These are phyloP conservation scores for Yamadazyma sp. DNA, from an alignment of 1,139 yeast genomes.

Conservation along the genomic window DNA sequence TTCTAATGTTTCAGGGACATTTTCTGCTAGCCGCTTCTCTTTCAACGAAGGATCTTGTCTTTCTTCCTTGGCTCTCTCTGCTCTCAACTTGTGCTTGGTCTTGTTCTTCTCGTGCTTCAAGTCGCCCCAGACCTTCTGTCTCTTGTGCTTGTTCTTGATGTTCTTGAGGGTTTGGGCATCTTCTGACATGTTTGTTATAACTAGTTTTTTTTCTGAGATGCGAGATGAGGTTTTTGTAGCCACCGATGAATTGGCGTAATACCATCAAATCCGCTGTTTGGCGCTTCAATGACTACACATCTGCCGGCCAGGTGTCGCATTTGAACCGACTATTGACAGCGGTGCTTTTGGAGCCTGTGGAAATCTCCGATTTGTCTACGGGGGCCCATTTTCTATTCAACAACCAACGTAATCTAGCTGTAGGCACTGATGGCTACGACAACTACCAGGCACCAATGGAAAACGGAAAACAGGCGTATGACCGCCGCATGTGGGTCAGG, in stretches of 20 bases:
- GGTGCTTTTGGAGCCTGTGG: background rate
- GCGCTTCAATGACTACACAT: conserved; percentile 14
- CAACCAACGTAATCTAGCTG: conserved; percentile 44
- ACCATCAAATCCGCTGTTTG: conserved; percentile 10
- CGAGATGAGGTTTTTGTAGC: conserved; percentile 8
- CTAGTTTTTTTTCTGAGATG: conserved; percentile 4
- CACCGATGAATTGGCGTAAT: conserved; percentile 10
- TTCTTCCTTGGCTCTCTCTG: conserved; percentile 81
- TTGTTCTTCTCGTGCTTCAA: conserved; percentile 75
- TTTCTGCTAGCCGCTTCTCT: conserved; percentile 74
- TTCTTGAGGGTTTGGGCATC: conserved; percentile 33
- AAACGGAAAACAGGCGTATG: conserved; percentile 32
- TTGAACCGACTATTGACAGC: conserved; percentile 7
- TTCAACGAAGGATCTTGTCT: conserved; percentile 76
- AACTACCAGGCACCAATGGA: conserved; percentile 68
- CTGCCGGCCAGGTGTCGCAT: conserved; percentile 9
- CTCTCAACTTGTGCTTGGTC: conserved; percentile 72
- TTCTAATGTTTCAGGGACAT: conserved; percentile 87
- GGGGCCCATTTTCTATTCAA: conserved; percentile 73
- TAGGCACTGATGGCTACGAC: conserved; percentile 81
- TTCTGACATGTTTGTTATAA: conserved; percentile 12
- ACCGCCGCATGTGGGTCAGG: conserved; percentile 78
- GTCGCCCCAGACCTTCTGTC: conserved; percentile 77
- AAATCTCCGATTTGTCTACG: conserved; percentile 9
- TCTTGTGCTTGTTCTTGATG: conserved; percentile 72